Evolutionary conservation across 352 stramenopile species (phyloP), one percentile per base, ranked within the genome.

Genomic region (Phytophthora cryptogea): DNA sequence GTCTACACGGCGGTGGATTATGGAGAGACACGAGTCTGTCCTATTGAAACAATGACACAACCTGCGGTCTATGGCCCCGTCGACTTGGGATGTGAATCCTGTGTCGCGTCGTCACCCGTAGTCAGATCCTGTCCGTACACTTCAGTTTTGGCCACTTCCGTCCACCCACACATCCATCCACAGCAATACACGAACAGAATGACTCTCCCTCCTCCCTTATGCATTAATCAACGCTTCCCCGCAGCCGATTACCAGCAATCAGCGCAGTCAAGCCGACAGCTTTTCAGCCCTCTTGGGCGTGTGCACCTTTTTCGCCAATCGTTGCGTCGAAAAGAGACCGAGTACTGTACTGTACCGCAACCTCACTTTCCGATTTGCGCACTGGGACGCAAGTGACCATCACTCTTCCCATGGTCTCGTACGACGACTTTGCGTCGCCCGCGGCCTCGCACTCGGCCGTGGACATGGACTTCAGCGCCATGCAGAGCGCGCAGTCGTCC

Each of bases 391-490:
- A 57, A 50, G 51, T 36, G 49, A 65, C 62, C 44, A 39, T 62
- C 50, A 66, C 31, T 70, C 55, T 35, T 37, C n/a, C 17, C 2
- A 66, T 67, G 56, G 16, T 51, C 7, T 31, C 20, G 57, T 81
- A 81, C 58, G 70, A 79, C 45, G 51, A 57, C 14, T 70, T 84
- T 14, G 43, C 50, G 58, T 84, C 74, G 48, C 74, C 74, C 9
- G 52, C 50, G 0, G 51, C 54, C 30, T 55, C 51, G n/a, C 70
- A 80, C 28, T 48, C 52, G 5, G 48, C 60, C 16, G 59, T 84
- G 30, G 56, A 68, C 31, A 72, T 84, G 69, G 69, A 84, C 27
- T 78, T 78, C 52, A 75, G 61, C 41, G 60, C 71, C 47, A 79
- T 81, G 69, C 59, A 71, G 44, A 77, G 59, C 30, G 59, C 68